Percentiles rank a stretch among this genome's conserved stretches.
phyloP scores from a whole-genome alignment of 306 rosid genomes.

The Parietaria judaica region DNA sequence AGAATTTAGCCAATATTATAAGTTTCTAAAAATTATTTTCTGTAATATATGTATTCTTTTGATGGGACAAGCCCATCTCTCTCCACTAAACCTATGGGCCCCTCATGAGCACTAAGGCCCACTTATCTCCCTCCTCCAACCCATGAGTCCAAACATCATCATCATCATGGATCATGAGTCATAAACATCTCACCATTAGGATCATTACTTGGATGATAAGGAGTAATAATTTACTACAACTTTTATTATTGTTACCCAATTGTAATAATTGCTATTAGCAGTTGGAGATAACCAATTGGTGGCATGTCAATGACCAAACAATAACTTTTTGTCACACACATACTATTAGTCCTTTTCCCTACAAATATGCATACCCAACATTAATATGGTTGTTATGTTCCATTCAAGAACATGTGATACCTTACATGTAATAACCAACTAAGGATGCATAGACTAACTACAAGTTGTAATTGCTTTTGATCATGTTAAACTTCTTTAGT shows the following conservation, averaged over 20 bases:
- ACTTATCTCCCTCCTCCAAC: constrained; percentile 11
- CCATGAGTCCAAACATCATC: constrained; percentile 18
- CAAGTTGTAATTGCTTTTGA: neutral
- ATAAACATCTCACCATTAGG: too few species aligned
- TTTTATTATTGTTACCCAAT: neutral
- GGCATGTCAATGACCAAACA: constrained; percentile 19
- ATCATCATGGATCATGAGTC: neutral
- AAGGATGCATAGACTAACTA: neutral
- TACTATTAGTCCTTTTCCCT: constrained; percentile 7
- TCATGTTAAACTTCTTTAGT: neutral
- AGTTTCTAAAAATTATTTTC: too few species aligned
- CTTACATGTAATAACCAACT: neutral
- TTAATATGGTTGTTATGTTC: neutral
- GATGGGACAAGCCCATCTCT: constrained; percentile 37
- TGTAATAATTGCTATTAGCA: constrained; percentile 5
- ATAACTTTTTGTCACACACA: neutral
- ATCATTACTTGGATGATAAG: constrained; percentile 4
- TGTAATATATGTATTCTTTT: neutral
- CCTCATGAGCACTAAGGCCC: constrained; percentile 21
- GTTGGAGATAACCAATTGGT: constrained; percentile 11
- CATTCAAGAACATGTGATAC: constrained; percentile 10
- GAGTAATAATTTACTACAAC: neutral
- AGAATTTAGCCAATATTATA: neutral
- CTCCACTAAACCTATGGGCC: constrained; percentile 35
- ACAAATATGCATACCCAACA: constrained; percentile 5